phyloP scores from a whole-genome alignment of 2,329 filamentous ascomycete species.

The Endocalyx cinctus region DNA sequence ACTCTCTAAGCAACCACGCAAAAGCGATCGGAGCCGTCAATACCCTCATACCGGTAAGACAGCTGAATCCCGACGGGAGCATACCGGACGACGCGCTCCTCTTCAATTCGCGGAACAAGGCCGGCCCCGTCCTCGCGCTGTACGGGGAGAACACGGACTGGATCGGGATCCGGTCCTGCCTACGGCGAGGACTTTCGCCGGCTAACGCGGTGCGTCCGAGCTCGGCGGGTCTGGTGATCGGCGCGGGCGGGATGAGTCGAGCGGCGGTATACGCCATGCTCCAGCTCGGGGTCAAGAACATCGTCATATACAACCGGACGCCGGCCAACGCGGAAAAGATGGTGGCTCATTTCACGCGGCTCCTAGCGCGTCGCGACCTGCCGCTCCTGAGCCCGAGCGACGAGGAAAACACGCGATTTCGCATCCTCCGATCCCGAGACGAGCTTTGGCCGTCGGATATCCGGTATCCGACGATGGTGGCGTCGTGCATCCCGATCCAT shows the following conservation, averaged over 20 bases:
- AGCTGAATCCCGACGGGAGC: conserved; percentile 50
- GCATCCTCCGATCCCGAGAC: conserved; percentile 53
- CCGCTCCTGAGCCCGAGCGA: conserved; percentile 38
- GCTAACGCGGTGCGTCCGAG: conserved; percentile 58
- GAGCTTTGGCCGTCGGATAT: conserved; percentile 62
- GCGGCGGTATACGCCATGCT: conserved; percentile 76
- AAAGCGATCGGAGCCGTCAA: conserved; percentile 73
- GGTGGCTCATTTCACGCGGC: conserved; percentile 63
- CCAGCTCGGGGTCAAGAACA: conserved; percentile 70
- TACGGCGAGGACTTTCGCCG: conserved; percentile 67
- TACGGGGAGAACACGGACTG: conserved; percentile 81
- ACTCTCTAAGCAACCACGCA: conserved; percentile 68
- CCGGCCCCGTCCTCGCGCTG: conserved; percentile 62
- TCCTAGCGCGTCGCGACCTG: conserved; percentile 40
- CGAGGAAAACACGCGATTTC: conserved; percentile 41
- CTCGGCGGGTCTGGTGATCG: conserved; percentile 56
- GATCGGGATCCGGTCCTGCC: conserved; percentile 71
- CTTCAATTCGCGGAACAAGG: conserved; percentile 53
- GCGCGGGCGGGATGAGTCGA: conserved; percentile 71
- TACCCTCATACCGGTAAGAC: conserved; percentile 67
- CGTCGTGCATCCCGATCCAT: conserved; percentile 72
- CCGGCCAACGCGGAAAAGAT: conserved; percentile 61
- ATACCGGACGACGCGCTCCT: conserved; percentile 51
- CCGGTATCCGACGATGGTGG: conserved; percentile 65
- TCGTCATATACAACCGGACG: conserved; percentile 71